Conservation (phyloP, 1,284 basidiomycete genomes). For the Puccinia hordei region DNA sequence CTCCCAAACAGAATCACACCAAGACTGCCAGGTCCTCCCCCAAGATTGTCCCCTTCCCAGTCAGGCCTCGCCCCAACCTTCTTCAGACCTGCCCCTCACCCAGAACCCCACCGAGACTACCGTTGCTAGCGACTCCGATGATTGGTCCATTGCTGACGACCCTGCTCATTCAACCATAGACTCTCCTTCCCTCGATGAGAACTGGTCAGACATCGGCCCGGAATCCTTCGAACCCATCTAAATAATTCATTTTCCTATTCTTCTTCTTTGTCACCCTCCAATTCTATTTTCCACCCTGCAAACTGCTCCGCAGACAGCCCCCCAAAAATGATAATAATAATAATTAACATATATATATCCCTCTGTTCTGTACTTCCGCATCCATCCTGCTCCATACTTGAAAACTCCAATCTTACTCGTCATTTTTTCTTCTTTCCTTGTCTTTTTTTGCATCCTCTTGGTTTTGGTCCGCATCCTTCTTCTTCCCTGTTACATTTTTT, state of each 20-base stretch:
- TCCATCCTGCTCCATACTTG: too few species aligned
- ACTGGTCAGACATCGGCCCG: constrained; percentile 26
- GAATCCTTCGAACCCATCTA: constrained; percentile 20
- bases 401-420: not conserved
- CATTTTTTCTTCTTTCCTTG: too few species aligned
- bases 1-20: not conserved
- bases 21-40: too few species aligned
- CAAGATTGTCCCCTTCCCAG: not conserved
- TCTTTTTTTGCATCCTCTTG: not conserved
- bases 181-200: constrained; percentile 20
- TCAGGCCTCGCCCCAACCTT: not conserved
- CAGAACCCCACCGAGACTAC: not conserved
- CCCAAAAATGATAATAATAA: too few species aligned
- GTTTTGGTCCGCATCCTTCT: not conserved
- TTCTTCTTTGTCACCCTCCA: too few species aligned
- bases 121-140: not conserved
- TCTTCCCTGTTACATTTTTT: not conserved
- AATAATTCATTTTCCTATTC: not conserved
- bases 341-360: too few species aligned
- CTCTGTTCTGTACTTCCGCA: too few species aligned
- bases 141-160: not conserved
- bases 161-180: too few species aligned
- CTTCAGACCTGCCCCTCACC: not conserved
- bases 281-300: not conserved
- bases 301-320: not conserved